Evolutionary conservation across 495 filamentous ascomycete species (phyloP).

Genomic region (Polyplosphaeria fusca): DNA sequence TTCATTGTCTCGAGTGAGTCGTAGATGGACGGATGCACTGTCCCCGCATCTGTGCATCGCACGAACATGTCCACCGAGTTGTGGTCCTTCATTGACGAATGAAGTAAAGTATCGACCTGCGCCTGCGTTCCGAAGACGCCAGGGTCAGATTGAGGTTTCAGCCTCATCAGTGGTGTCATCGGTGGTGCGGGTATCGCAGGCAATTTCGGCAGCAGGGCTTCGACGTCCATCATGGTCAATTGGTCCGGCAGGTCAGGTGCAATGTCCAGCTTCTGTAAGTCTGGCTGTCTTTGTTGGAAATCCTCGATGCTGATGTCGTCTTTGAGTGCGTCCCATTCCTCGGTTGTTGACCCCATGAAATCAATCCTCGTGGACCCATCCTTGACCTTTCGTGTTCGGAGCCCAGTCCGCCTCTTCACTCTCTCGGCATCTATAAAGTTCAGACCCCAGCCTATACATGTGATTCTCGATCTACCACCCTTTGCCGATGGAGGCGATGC

Average conservation of each 20-base stretch:
- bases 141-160: constrained; percentile 38
- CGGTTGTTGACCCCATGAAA: constrained; percentile 6
- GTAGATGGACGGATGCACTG: constrained; percentile 80
- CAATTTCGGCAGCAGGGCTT: constrained; percentile 75
- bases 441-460: constrained; percentile 69
- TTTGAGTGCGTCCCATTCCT: constrained; percentile 23
- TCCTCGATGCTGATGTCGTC: constrained; percentile 35
- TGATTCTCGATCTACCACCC: constrained; percentile 41
- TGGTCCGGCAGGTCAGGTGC: constrained; percentile 67
- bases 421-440: constrained; percentile 61
- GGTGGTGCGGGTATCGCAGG: constrained; percentile 56
- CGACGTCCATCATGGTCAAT: constrained; percentile 73
- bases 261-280: constrained; percentile 31
- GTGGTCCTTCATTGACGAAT: constrained; percentile 58
- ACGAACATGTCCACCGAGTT: constrained; percentile 78
- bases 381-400: neutral
- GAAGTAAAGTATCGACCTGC: constrained; percentile 68
- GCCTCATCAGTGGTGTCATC: constrained; percentile 13
- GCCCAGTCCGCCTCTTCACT: constrained; percentile 46
- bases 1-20: constrained; percentile 83
- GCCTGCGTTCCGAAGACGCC: constrained; percentile 70
- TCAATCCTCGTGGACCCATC: constrained; percentile 1
- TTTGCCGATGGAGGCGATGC: neutral
- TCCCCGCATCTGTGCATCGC: constrained; percentile 71
- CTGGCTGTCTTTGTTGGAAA: constrained; percentile 35